Percentiles rank a stretch among this genome's conserved stretches.
These are phyloP conservation scores for Backusella parvicylindrica DNA, from an alignment of 192 early-diverging fungal genomes.

Conservation along the genomic window DNA sequence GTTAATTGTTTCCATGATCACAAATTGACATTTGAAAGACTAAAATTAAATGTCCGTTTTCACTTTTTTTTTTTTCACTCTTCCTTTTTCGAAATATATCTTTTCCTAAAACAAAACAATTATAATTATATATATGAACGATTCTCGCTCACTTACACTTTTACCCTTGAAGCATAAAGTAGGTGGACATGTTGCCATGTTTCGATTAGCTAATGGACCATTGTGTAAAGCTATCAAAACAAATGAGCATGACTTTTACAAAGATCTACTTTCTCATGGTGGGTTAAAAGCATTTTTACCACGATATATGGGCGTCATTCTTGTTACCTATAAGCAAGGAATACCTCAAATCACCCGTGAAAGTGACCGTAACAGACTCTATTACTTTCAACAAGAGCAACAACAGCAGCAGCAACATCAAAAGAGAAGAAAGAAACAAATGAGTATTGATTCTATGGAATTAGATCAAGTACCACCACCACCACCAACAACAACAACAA, in stretches of 20 bases:
- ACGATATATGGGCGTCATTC: conserved; percentile 12
- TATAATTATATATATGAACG: no score
- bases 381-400: not conserved
- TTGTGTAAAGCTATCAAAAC: conserved; percentile 11
- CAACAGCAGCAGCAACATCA: no score
- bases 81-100: no score
- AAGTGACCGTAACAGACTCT: not conserved
- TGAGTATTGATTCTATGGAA: not conserved
- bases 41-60: no score
- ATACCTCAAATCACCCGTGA: not conserved
- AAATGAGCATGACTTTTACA: conserved; percentile 10
- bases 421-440: not conserved
- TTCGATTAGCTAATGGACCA: conserved; percentile 4
- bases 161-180: conserved; percentile 13
- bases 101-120: no score
- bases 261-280: not conserved
- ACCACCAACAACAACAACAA: not conserved
- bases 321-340: not conserved
- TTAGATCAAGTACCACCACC: not conserved
- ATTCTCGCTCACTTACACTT: not conserved
- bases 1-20: no score
- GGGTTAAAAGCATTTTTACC: not conserved
- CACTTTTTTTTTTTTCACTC: no score
- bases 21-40: no score
- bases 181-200: conserved; percentile 19